Percentiles rank a stretch among this genome's conserved stretches.
phyloP scores from a whole-genome alignment of 2,329 filamentous ascomycete genomes.

The Aureobasidium leucospermi region DNA sequence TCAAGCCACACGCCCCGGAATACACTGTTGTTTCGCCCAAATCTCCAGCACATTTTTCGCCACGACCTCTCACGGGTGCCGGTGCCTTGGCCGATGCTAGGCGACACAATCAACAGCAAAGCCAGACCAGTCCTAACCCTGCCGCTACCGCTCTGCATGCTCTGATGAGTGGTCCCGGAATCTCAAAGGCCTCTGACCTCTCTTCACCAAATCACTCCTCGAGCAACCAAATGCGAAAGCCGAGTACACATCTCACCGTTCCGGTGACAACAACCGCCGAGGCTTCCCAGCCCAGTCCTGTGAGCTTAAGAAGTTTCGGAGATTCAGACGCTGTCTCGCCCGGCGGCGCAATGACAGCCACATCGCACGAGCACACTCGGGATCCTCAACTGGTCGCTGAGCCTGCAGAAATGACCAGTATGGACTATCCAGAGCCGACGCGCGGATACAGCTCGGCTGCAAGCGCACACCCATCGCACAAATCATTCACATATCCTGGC shows the following conservation, averaged over 20 bases:
- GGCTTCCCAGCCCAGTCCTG: constrained; percentile 44
- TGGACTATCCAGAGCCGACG: constrained; percentile 30
- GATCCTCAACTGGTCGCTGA: constrained; percentile 24
- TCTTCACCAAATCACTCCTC: constrained; percentile 34
- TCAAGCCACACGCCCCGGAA: constrained; percentile 21
- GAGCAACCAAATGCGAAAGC: constrained; percentile 42
- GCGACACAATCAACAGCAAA: constrained; percentile 34
- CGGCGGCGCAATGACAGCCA: constrained; percentile 33
- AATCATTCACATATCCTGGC: constrained; percentile 58
- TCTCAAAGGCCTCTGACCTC: constrained; percentile 38
- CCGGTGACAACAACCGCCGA: constrained; percentile 38
- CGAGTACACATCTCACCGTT: constrained; percentile 43
- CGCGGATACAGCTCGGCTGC: constrained; percentile 15
- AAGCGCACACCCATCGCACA: constrained; percentile 34
- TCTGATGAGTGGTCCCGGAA: constrained; percentile 35
- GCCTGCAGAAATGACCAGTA: constrained; percentile 24
- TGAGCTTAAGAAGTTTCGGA: constrained; percentile 48
- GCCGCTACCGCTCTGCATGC: constrained; percentile 37
- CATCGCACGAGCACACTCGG: constrained; percentile 22
- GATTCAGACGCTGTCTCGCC: constrained; percentile 38
- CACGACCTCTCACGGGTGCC: constrained; percentile 39
- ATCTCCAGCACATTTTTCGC: constrained; percentile 33
- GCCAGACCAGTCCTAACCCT: constrained; percentile 44
- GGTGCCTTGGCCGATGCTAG: constrained; percentile 43
- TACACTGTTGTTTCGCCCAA: constrained; percentile 18